Base-by-base conservation (phyloP, 345 rosid genomes). In the Psidium friedrichsthalianum region DNA sequence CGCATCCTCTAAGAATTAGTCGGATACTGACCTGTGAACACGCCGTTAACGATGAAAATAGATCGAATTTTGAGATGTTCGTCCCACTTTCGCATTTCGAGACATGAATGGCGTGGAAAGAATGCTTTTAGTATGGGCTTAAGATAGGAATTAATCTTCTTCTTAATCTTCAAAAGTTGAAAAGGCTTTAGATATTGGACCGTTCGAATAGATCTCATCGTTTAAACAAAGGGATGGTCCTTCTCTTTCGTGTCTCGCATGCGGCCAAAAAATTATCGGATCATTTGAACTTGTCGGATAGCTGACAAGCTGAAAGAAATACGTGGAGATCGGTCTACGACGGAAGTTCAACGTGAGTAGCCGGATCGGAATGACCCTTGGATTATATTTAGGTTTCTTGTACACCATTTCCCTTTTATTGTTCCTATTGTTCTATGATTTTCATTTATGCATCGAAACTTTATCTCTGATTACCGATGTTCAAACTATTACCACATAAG, bases 371-470 rank as follows among this genome's bases (percentile, higher is more conserved):
- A 6, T 6, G 56, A 18, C 22, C 0, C 6, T 18, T 18, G 0
- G 56, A 54, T 54, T 1, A 54, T 1, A 6, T 6, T 18, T 54
- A 18, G 56, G 56, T 54, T 54, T 6, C 8, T 54, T 54, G 56
- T 6, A 0, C 56, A 6, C 56, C 56, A 18, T 54, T 54, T 54
- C 16, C 56, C 56, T 54, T 16, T 54, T 54, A 54, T 54, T 54
- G 56, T 18, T 18, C 56, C 7, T 16, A 54, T 6, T 18, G 6
- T 15, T 61, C 74, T 40, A 61, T 61, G 4, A 27, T 2, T 59
- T 57, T 59, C 8, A 12, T 2, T 2, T n/a, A 0, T 0, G 0
- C n/a, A 13, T 27, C 1, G 0, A 59, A 59, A 59, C 14, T 29
- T 52, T 1, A 27, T 59, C 0, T 59, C 20, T 5, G 0, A 2